A percentile compares a stretch with the other conserved stretches of the same genome.
Evolutionary conservation across 352 stramenopile genomes (phyloP).

Genomic region (Phytophthora idaei): DNA sequence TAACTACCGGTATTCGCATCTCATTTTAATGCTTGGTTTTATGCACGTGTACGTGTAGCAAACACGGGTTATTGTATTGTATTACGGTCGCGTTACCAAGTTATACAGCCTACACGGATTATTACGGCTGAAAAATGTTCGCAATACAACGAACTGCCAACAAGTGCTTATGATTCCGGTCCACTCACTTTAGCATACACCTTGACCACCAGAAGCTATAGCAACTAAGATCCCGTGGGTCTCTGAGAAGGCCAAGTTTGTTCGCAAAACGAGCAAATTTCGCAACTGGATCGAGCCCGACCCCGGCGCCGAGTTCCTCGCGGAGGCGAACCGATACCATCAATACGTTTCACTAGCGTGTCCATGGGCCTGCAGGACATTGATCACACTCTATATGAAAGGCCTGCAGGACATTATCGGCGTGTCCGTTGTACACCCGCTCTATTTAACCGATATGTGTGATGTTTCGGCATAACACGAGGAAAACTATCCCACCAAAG

Average conservation of each 20-base stretch:
- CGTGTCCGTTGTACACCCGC: constrained; percentile 66
- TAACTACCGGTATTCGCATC: too few species aligned
- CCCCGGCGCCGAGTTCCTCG: constrained; percentile 65
- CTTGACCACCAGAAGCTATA: neutral
- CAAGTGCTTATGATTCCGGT: neutral
- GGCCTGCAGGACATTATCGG: constrained; percentile 95
- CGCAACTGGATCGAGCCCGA: constrained; percentile 79
- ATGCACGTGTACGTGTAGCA: too few species aligned
- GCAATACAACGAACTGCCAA: neutral
- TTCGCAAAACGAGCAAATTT: constrained; percentile 56
- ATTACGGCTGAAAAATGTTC: neutral
- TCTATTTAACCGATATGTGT: too few species aligned
- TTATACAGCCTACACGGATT: neutral
- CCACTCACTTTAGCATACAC: neutral
- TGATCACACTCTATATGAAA: constrained; percentile 93
- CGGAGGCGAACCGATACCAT: constrained; percentile 88
- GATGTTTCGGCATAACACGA: too few species aligned
- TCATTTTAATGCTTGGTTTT: too few species aligned
- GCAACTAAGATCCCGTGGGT: neutral
- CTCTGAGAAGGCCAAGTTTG: neutral
- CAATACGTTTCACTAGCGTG: constrained; percentile 97
- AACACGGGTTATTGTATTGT: too few species aligned
- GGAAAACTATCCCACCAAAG: too few species aligned
- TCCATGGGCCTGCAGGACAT: constrained; percentile 83
- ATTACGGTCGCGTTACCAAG: too few species aligned